These are phyloP conservation scores for Microcos paniculata DNA, from an alignment of 345 rosid species.

Conservation along the genomic window DNA sequence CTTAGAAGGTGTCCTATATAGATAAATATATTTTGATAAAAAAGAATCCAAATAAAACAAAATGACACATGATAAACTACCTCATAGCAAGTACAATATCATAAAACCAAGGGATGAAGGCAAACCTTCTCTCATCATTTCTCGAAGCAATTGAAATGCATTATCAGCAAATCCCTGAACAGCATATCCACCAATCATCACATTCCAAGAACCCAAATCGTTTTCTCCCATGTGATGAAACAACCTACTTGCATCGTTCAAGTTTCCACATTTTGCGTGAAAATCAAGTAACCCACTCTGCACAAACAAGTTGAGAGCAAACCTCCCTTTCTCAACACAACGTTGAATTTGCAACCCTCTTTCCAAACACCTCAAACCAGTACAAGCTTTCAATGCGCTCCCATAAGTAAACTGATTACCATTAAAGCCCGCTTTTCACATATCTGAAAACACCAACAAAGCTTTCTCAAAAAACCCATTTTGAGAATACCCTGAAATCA, in stretches of 20 bases:
- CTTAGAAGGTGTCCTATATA: too few species aligned
- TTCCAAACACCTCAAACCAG: slow-evolving; percentile 33
- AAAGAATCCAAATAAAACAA: too few species aligned
- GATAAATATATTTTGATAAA: too few species aligned
- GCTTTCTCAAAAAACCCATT: slow-evolving; percentile 29
- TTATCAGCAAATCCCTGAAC: slow-evolving; percentile 31
- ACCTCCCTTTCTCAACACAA: slow-evolving; percentile 49
- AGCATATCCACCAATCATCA: slow-evolving; percentile 56
- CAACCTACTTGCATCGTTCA: slow-evolving; percentile 41
- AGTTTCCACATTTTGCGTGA: slow-evolving; percentile 54
- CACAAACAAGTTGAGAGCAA: slow-evolving; percentile 45
- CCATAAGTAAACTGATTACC: slow-evolving; percentile 52
- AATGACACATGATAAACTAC: too few species aligned
- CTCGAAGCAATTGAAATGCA: slow-evolving; percentile 44
- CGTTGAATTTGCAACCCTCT: slow-evolving; percentile 66
- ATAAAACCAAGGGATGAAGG: not conserved
- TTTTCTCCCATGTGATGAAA: slow-evolving; percentile 45
- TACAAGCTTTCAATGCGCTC: slow-evolving; percentile 53
- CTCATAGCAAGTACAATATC: too few species aligned
- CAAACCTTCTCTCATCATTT: slow-evolving; percentile 66
- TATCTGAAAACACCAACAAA: slow-evolving; percentile 38
- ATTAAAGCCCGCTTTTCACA: slow-evolving; percentile 45
- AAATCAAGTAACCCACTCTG: slow-evolving; percentile 62
- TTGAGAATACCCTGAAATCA: slow-evolving; percentile 52
- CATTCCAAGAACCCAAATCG: slow-evolving; percentile 69